Evolutionary conservation across 768 basidiomycete genomes (phyloP), one percentile per base, ranked within the genome.

Genomic region (Pleurotus platypus): DNA sequence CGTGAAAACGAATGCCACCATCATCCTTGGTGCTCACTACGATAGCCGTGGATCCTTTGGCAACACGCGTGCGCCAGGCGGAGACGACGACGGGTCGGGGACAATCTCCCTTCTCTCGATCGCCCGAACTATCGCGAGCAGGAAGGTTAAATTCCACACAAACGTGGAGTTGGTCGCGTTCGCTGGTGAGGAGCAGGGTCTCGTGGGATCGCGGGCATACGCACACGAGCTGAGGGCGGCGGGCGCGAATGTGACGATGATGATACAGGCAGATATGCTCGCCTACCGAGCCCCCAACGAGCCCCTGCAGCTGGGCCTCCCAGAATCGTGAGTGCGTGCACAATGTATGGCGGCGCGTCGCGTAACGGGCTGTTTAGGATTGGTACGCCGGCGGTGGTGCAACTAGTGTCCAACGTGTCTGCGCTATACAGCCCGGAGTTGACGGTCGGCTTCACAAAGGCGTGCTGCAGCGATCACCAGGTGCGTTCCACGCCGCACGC

Each of bases 241-340:
- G 16, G 75, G 81, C 57, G 85, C 84, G 22, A 87, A 92, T 61
- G 72, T 96, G 46, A 83, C 88, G 1, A 66, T 96, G 35, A 91
- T 95, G 82, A 77, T 95, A 49, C 94, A 96, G 69, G 90, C 90
- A 0, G 94, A 97, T 64, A 96, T 96, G 94, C 79, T 91, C 42
- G 94, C 84, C 0, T 96, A 94, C 67, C 91, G 85, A 59, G 84
- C 75, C 16, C 82, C 84, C 0, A 81, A 80, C 24, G 94, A 97
- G 72, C 90, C 91, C 11, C 69, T 81, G 1, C 94, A 97, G 67
- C 80, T 97, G 7, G 93, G 90, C 15, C 79, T 94, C 35, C 92
- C 94, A 7, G 79, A 80, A 20, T 60, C 64, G 90, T 93, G 50
- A 51, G 83, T 75, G 12, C n/a, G 4, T 27, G 56, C 9, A 46